These are phyloP conservation scores for Fusarium citri DNA, from an alignment of 2,329 filamentous ascomycete genomes.

Conservation along the genomic window DNA sequence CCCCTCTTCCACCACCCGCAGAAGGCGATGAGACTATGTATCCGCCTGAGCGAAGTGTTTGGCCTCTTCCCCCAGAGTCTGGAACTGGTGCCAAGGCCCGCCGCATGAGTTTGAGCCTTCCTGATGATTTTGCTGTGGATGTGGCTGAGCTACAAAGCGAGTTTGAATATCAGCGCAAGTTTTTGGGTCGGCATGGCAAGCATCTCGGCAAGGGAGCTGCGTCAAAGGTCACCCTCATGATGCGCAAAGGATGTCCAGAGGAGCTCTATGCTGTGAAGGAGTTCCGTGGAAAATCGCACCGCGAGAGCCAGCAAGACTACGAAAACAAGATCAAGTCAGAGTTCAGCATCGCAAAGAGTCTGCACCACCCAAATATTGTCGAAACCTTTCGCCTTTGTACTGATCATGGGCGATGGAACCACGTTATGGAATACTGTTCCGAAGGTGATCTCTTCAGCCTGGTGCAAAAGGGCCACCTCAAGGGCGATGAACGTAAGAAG, in stretches of 20 bases:
- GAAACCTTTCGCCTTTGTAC: constrained; percentile 81
- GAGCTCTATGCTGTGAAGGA: constrained; percentile 89
- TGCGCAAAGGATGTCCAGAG: constrained; percentile 70
- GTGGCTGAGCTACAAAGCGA: constrained; percentile 75
- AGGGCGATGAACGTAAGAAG: constrained; percentile 69
- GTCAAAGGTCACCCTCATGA: constrained; percentile 85
- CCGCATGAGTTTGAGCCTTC: constrained; percentile 78
- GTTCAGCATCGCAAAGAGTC: constrained; percentile 85
- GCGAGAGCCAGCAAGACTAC: constrained; percentile 80
- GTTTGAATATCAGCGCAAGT: constrained; percentile 76
- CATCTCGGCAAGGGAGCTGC: constrained; percentile 85
- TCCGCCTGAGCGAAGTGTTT: constrained; percentile 61
- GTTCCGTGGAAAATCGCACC: constrained; percentile 77
- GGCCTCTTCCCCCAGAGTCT: constrained; percentile 72
- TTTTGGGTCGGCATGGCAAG: constrained; percentile 79
- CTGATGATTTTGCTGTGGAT: constrained; percentile 80
- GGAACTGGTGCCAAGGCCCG: constrained; percentile 82
- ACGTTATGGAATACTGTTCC: constrained; percentile 92
- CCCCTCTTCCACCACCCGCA: constrained; percentile 31
- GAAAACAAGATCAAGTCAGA: constrained; percentile 92
- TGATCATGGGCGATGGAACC: constrained; percentile 82
- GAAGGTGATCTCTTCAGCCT: constrained; percentile 84
- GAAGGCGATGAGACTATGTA: constrained; percentile 46
- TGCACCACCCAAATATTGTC: constrained; percentile 89
- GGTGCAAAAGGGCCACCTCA: constrained; percentile 77